Evolutionary conservation across 257 asterid genomes (phyloP), one percentile per base, ranked within the genome.

Genomic region (Forsythia viridissima): DNA sequence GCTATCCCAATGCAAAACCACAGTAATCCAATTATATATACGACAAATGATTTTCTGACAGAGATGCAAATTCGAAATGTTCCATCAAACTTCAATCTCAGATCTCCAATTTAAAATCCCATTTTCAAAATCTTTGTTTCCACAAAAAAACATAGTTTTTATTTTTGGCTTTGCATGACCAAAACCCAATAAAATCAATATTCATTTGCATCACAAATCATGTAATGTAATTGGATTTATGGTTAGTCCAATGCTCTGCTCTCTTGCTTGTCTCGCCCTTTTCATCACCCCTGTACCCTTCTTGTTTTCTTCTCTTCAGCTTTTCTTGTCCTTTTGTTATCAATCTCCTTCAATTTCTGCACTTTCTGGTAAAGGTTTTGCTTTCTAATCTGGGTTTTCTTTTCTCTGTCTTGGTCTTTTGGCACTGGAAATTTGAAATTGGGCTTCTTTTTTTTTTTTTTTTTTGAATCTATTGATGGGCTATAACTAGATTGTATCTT

Each of bases 61-160:
- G 30, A 55, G 65, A 79, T 66, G 76, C 61, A 61, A 57, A 18
- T 79, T 71, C 84, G 72, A 46, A 76, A 70, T 76, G 82, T 37
- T 79, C 84, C 83, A 77, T 87, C 87, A 78, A 70, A 63, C 74
- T 85, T 21, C 87, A 65, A 63, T 8, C 75, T 68, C 90, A 78
- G 87, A 84, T 84, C 90, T 84, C 87, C 76, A 69, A 74, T 40
- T 69, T 71, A 57, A 73, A 73, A 5, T 15, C 81, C 81, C 82
- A 71, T 80, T 75, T 69, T 71, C 81, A 73, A 79, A 68, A 24
- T 6, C 65, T 57, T 75, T 66, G 34, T 30, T 30, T 30, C 34
- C 34, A 30, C 34, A 30, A 1, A 30, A 30, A 30, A 30, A 30
- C 34, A 30, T 1, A 1, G 34, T 30, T 30, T 30, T 30, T 30